Base-by-base conservation (phyloP, 1,284 basidiomycete species). In the Fomitiporia mediterranea region DNA sequence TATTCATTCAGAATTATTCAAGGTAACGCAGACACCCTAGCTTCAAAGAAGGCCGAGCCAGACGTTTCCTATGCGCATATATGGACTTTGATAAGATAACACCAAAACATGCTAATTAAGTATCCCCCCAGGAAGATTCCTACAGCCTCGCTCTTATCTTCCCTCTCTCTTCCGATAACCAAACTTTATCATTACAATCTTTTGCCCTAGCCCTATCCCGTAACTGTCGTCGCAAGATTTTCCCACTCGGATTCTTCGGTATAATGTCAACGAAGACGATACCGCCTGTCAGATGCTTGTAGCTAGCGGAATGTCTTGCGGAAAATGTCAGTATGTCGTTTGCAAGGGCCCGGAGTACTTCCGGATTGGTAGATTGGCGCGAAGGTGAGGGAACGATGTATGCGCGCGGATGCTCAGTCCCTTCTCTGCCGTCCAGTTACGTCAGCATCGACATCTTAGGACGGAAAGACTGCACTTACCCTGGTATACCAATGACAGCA, bases 401-500 rank as follows among this genome's bases (percentile, higher is more conserved):
- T 7, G 86, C 89, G 60, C 87, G 83, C 60, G 5, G 43, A 11
- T 61, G 48, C 60, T 69, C 63, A 25, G 76, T 68, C 17, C 75
- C 72, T 53, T 70, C 39, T 25, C 15, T 25, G 15, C 21, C 34
- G 43, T 17, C 19, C n/a, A 38, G 15, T 23, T n/a, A n/a, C n/a
- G n/a, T n/a, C n/a, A n/a, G n/a, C n/a, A n/a, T n/a, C n/a, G n/a
- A n/a, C n/a, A n/a, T n/a, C n/a, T n/a, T n/a, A n/a, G n/a, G n/a
- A n/a, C n/a, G n/a, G n/a, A 11, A 13, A 47, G 38, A 9, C 9
- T n/a, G n/a, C 1, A 59, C 65, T 50, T 25, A 83, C 84, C 86
- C 79, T 9, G 90, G 91, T 1, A 91, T 71, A 1, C 88, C 86
- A 54, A 92, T 84, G 5, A 92, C 87, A 4, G 82, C 89, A 0